phyloP scores from a whole-genome alignment of 1,139 yeast genomes.

The Nakaseomyces kungkrabaensis region DNA sequence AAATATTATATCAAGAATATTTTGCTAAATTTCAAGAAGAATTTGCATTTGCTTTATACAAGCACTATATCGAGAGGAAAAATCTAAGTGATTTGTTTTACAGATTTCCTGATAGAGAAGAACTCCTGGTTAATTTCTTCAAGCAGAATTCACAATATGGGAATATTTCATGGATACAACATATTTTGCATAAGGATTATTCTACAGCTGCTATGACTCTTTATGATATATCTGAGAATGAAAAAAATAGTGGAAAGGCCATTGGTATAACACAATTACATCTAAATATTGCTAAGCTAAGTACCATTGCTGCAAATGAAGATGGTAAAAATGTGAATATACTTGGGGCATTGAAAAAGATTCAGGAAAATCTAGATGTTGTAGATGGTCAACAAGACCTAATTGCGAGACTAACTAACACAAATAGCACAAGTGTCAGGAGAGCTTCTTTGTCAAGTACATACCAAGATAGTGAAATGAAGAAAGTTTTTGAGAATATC shows the following conservation, averaged over 20 bases:
- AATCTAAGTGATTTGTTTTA: slow-evolving; percentile 46
- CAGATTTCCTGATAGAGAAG: slow-evolving; percentile 46
- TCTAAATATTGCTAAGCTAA: slow-evolving; percentile 61
- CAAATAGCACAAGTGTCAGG: background rate
- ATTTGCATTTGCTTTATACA: slow-evolving; percentile 61
- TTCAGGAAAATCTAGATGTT: slow-evolving; percentile 41
- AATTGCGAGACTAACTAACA: slow-evolving; percentile 25
- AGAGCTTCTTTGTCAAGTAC: background rate
- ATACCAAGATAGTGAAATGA: slow-evolving; percentile 9
- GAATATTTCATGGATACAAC: slow-evolving; percentile 65
- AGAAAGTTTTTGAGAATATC: slow-evolving; percentile 12
- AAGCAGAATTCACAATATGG: slow-evolving; percentile 40
- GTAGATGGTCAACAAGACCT: slow-evolving; percentile 42
- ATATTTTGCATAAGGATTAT: slow-evolving; percentile 45
- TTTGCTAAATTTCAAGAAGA: slow-evolving; percentile 55
- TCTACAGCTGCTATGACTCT: slow-evolving; percentile 42
- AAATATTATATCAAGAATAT: slow-evolving; percentile 40
- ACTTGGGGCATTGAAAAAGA: slow-evolving; percentile 32
- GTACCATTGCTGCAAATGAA: slow-evolving; percentile 29
- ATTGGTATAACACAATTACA: slow-evolving; percentile 46
- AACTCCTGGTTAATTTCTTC: slow-evolving; percentile 46
- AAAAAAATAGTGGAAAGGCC: slow-evolving; percentile 32
- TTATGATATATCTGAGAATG: slow-evolving; percentile 31
- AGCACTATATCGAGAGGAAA: slow-evolving; percentile 45
- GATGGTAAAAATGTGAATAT: slow-evolving; percentile 8